Base-by-base conservation (phyloP, 139 green algal genomes). In the Picochlorum sp. region DNA sequence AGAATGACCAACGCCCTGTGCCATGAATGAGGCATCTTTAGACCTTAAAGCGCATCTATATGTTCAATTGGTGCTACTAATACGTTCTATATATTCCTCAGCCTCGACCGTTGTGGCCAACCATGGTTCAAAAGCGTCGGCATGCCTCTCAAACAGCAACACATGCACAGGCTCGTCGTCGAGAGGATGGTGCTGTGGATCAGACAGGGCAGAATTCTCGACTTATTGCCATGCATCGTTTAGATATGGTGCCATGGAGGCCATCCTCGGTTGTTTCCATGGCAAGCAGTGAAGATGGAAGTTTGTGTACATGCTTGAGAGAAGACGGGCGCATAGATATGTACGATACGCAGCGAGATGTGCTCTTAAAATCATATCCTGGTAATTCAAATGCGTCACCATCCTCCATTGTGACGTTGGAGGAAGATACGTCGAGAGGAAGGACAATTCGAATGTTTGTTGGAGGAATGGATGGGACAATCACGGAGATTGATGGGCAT, bases 281-380 rank as follows among this genome's bases (percentile, higher is more conserved):
- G 8, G 77, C 88, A 6, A 67, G 76, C 6, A 90, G 77, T 55
- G 68, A 68, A 3, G 87, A 88, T 54, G 87, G 79, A n/a, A 78
- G 74, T 8, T 30, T 86, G 6, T 62, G 89, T 8, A 86, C 84
- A 5, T 82, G 83, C 10, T 85, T 80, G 4, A 80, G 88, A 4
- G 90, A 96, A 58, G 80, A 72, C 49, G 90, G 90, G 9, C 78
- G 78, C 41, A 61, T 97, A 11, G 90, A 97, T 77, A 58, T 96
- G 3, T 96, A 86, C 72, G 82, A 93, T 55, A 79, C 81, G 9
- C 45, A 45, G 3, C 63, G 69, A 26, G 76, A 78, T 54, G 64
- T 75, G 13, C 79, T 75, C 49, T 63, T 86, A 6, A 74, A 84
- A 71, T 82, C 89, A 54, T 58, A 68, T 1, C 76, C 79, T 2